phyloP scores from a whole-genome alignment of 2,329 filamentous ascomycete species.

The Tolypocladium pustulatum region DNA sequence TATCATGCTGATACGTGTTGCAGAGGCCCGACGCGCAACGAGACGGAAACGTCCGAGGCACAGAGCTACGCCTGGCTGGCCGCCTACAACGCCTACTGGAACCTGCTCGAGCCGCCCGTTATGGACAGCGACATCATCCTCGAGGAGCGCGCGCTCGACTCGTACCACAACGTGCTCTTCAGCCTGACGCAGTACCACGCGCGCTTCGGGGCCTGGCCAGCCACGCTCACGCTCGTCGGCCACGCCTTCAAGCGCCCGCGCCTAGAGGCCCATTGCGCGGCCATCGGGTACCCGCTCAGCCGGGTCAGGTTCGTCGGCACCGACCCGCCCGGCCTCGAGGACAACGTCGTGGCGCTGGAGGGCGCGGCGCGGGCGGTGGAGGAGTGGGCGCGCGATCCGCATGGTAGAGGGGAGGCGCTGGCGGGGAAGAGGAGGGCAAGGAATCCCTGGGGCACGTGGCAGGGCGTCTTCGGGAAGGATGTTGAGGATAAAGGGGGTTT shows the following conservation, averaged over 20 bases:
- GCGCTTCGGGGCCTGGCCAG: constrained; percentile 39
- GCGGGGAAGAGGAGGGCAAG: constrained; percentile 36
- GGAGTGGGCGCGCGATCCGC: constrained; percentile 42
- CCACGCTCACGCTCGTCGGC: constrained; percentile 50
- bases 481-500: constrained; percentile 26
- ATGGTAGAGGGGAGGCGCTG: constrained; percentile 34
- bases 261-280: constrained; percentile 52
- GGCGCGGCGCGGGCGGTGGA: constrained; percentile 31
- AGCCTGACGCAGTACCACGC: constrained; percentile 45
- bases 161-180: constrained; percentile 76
- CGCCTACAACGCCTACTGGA: constrained; percentile 34
- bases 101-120: constrained; percentile 15
- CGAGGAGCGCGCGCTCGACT: constrained; percentile 71
- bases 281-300: constrained; percentile 42
- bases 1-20: neutral
- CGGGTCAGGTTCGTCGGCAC: constrained; percentile 48
- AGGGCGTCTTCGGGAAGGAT: constrained; percentile 32
- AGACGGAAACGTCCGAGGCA: constrained; percentile 49
- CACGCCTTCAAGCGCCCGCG: constrained; percentile 59
- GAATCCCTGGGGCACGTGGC: constrained; percentile 36
- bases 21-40: constrained; percentile 52
- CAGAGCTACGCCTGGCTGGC: constrained; percentile 50
- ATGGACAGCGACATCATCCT: constrained; percentile 30
- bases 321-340: constrained; percentile 44
- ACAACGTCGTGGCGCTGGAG: constrained; percentile 22